These are phyloP conservation scores for Epichloe typhina DNA, from an alignment of 2,329 filamentous ascomycete species.

Conservation along the genomic window DNA sequence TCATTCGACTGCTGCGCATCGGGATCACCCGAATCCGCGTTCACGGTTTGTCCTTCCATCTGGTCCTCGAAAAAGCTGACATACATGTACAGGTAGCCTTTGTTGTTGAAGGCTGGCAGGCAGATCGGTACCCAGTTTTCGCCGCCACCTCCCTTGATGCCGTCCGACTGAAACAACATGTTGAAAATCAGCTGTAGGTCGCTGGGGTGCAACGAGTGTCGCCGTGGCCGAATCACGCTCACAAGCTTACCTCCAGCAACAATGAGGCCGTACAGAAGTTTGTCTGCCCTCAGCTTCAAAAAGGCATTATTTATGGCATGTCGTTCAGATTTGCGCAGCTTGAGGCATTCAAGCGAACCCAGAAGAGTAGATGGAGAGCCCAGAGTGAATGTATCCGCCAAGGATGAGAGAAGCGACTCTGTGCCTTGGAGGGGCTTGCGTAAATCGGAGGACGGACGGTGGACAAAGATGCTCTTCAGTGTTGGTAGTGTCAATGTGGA, in stretches of 20 bases:
- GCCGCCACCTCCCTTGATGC: slow-evolving; percentile 76
- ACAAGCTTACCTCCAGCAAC: slow-evolving; percentile 88
- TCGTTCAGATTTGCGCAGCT: slow-evolving; percentile 76
- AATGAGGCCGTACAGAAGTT: slow-evolving; percentile 81
- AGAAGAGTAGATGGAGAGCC: slow-evolving; percentile 83
- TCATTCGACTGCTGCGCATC: slow-evolving; percentile 55
- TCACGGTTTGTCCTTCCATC: slow-evolving; percentile 26
- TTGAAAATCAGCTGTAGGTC: slow-evolving; percentile 97
- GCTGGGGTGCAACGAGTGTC: slow-evolving; percentile 88
- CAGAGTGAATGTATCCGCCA: slow-evolving; percentile 87
- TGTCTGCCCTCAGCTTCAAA: slow-evolving; percentile 61
- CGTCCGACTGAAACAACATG: slow-evolving; percentile 94
- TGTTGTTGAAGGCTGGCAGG: slow-evolving; percentile 92
- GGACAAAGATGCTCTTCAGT: slow-evolving; percentile 73
- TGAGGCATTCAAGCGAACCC: slow-evolving; percentile 86
- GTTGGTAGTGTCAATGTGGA: slow-evolving; percentile 86
- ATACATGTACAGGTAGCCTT: slow-evolving; percentile 97
- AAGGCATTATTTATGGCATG: slow-evolving; percentile 77
- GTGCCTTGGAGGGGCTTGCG: slow-evolving; percentile 83
- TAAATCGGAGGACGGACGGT: slow-evolving; percentile 87
- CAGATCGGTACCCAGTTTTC: slow-evolving; percentile 98
- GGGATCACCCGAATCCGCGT: slow-evolving; percentile 28
- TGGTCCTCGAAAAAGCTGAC: slow-evolving; percentile 75
- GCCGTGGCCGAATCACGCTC: slow-evolving; percentile 85
- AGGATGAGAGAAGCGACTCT: slow-evolving; percentile 75